Conservation (phyloP, 208 protist genomes). For the Spongospora subterranea region DNA sequence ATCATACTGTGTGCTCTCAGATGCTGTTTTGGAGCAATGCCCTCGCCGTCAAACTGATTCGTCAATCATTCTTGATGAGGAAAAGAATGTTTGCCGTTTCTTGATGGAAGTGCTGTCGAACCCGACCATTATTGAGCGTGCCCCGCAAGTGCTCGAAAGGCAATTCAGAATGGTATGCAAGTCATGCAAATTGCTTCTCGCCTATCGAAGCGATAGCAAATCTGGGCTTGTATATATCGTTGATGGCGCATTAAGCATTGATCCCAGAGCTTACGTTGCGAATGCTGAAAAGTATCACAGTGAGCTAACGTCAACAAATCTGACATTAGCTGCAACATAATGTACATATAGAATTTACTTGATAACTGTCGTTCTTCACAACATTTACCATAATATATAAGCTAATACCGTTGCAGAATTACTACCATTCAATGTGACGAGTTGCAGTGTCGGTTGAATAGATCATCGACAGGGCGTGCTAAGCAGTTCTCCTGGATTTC, state of each 20-base stretch:
- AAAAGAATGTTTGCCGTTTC: background rate
- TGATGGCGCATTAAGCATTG: background rate
- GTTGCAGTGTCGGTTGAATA: too few species aligned
- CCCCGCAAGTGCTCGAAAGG: background rate
- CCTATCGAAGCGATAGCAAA: background rate
- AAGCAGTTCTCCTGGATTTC: too few species aligned
- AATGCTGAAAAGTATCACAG: too few species aligned
- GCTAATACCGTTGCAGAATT: too few species aligned
- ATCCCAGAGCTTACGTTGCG: background rate
- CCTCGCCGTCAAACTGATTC: background rate
- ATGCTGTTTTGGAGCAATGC: background rate
- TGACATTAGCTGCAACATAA: too few species aligned
- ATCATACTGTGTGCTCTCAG: background rate
- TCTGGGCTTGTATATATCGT: background rate
- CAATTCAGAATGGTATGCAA: background rate
- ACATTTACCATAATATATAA: too few species aligned
- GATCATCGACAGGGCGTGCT: too few species aligned
- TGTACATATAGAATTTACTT: too few species aligned
- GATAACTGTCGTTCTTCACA: too few species aligned
- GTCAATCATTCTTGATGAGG: background rate
- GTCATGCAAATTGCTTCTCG: background rate
- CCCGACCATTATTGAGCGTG: background rate
- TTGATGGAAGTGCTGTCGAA: background rate
- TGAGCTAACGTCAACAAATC: too few species aligned
- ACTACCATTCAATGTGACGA: too few species aligned